A percentile compares a stretch with the other conserved stretches of the same genome.
Evolutionary conservation across 1,139 yeast species (phyloP).

Genomic region (Entelexis paramagnoliae): DNA sequence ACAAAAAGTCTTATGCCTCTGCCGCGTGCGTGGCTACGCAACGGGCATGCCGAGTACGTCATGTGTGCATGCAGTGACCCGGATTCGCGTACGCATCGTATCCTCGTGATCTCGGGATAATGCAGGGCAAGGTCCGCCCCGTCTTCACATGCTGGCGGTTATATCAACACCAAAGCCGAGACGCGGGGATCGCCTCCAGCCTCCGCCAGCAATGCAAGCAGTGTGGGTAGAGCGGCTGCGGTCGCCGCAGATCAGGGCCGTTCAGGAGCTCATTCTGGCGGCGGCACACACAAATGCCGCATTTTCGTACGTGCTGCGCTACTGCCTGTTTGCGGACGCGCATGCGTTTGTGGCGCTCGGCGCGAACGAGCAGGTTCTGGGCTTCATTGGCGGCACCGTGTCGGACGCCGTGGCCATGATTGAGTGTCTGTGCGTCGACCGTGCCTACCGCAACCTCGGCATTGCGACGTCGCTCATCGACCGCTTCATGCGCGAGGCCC

Average conservation of each 20-base stretch:
- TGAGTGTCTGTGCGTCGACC: conserved; percentile 19
- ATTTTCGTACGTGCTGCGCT: conserved; percentile 11
- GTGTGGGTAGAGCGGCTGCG: background rate
- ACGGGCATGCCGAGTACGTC: too few relatives aligned
- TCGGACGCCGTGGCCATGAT: background rate
- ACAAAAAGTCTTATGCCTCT: too few relatives aligned
- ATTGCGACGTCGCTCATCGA: conserved; percentile 21
- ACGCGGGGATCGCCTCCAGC: background rate
- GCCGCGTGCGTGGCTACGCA: background rate
- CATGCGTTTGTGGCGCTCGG: conserved; percentile 14
- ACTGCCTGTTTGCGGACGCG: conserved; percentile 6
- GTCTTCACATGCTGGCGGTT: background rate
- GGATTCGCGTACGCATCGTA: conserved; percentile 6
- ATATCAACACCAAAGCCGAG: background rate
- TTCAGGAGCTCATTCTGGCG: background rate
- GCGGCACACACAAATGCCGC: conserved; percentile 4
- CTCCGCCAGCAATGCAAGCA: background rate
- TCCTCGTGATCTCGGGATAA: background rate
- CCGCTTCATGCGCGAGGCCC: conserved; percentile 7
- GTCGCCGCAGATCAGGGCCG: conserved; percentile 1
- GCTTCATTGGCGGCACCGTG: conserved; percentile 14
- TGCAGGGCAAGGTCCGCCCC: conserved; percentile 3
- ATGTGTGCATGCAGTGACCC: too few relatives aligned
- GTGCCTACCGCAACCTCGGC: conserved; percentile 23
- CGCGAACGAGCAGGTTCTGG: background rate